Conservation (phyloP, 129 eudicot genomes). For the Silybum marianum region DNA sequence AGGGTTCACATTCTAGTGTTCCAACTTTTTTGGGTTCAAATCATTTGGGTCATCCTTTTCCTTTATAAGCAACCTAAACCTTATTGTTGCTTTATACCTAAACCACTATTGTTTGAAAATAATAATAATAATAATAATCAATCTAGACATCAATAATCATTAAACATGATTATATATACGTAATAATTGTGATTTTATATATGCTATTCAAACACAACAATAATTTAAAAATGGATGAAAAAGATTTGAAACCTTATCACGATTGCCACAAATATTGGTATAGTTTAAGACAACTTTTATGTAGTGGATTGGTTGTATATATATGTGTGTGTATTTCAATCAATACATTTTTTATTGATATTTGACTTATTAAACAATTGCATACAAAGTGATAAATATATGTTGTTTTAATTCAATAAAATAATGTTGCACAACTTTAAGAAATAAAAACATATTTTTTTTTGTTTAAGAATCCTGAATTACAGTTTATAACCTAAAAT, state of each 20-base stretch:
- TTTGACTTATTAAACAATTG: slow-evolving; percentile 6
- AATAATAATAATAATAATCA: too few species aligned
- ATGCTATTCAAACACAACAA: not conserved
- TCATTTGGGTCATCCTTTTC: slow-evolving; percentile 21
- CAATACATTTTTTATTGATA: not conserved
- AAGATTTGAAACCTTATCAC: not conserved
- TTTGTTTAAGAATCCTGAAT: not conserved
- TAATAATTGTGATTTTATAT: not conserved
- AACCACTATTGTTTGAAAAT: slow-evolving; percentile 11
- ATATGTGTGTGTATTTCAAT: slow-evolving; percentile 3
- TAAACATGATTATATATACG: not conserved
- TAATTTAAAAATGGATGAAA: not conserved
- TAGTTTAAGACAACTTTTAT: not conserved
- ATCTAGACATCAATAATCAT: not conserved
- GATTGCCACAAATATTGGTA: not conserved
- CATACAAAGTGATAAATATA: not conserved
- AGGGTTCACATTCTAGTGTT: slow-evolving; percentile 26
- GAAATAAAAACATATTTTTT: too few species aligned
- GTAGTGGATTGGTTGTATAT: slow-evolving; percentile 18
- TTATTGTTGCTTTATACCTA: slow-evolving; percentile 24
- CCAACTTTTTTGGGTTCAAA: slow-evolving; percentile 24
- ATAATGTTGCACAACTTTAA: not conserved
- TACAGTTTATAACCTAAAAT: too few species aligned
- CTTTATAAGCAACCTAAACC: slow-evolving; percentile 10
- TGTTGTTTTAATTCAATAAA: not conserved